Evolutionary conservation across 1,284 basidiomycete genomes (phyloP).

Genomic region (Apiotrichum montevideense): DNA sequence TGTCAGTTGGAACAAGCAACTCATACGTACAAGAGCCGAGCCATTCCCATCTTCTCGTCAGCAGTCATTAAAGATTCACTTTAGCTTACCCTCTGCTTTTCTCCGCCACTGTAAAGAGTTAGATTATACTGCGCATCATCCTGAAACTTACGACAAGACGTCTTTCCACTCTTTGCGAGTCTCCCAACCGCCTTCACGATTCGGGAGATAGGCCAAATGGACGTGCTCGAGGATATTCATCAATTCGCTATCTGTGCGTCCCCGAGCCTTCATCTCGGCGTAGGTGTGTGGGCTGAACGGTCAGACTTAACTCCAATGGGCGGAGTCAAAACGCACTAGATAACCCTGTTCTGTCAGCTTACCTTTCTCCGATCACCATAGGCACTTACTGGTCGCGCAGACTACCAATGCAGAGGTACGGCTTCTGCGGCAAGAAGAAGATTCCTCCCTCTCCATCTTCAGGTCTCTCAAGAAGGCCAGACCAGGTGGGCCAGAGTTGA

Average conservation of each 20-base stretch:
- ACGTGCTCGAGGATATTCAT: conserved; percentile 69
- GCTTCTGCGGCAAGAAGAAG: conserved; percentile 85
- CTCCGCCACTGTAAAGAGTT: conserved; percentile 64
- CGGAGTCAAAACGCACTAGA: conserved; percentile 28
- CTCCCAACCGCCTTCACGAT: conserved; percentile 80
- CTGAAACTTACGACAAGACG: conserved; percentile 53
- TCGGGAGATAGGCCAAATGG: conserved; percentile 78
- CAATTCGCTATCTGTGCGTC: conserved; percentile 63
- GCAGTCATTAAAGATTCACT: neutral
- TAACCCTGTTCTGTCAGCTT: conserved; percentile 27
- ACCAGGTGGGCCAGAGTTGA: conserved; percentile 69
- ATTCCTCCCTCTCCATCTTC: conserved; percentile 53
- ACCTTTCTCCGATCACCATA: neutral
- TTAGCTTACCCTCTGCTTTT: conserved; percentile 74
- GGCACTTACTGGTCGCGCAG: conserved; percentile 71
- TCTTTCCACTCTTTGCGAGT: conserved; percentile 95
- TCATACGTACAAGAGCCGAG: conserved; percentile 39
- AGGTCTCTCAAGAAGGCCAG: conserved; percentile 49
- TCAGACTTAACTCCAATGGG: neutral
- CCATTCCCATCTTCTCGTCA: conserved; percentile 58
- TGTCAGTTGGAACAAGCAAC: neutral
- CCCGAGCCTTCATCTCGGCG: conserved; percentile 61
- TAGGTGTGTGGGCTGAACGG: conserved; percentile 78
- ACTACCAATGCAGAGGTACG: conserved; percentile 82
- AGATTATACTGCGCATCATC: neutral